phyloP scores from a whole-genome alignment of 1,139 yeast species.

The Debaryomyces udenii region DNA sequence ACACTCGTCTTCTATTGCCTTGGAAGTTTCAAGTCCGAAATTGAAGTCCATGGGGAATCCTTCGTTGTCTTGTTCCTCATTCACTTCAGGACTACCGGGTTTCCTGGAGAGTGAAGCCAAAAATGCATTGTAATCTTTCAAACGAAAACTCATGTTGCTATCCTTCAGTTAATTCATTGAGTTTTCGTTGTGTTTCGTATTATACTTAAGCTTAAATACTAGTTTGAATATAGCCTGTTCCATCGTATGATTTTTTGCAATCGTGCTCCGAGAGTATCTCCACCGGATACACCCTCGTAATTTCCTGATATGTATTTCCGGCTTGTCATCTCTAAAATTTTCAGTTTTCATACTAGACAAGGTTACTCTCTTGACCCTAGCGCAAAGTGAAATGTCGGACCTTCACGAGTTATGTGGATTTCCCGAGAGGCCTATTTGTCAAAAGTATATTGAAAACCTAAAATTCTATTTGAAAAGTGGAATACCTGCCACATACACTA shows the following conservation, averaged over 20 bases:
- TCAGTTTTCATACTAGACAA: not conserved
- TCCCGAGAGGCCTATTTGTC: slow-evolving; percentile 55
- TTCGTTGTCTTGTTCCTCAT: slow-evolving; percentile 3
- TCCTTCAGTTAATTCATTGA: no score
- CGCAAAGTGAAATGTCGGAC: slow-evolving; percentile 53
- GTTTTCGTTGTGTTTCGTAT: no score
- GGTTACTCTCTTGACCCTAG: not conserved
- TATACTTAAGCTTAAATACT: not conserved
- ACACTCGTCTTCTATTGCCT: not conserved
- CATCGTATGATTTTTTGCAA: slow-evolving; percentile 14
- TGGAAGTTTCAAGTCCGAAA: slow-evolving; percentile 27
- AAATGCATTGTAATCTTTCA: slow-evolving; percentile 38
- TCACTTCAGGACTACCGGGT: slow-evolving; percentile 6
- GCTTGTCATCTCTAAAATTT: slow-evolving; percentile 9
- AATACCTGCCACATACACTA: slow-evolving; percentile 79
- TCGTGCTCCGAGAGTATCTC: not conserved
- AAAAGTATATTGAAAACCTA: slow-evolving; percentile 48
- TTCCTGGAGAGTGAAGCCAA: slow-evolving; percentile 33
- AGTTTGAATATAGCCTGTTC: not conserved
- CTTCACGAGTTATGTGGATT: slow-evolving; percentile 70
- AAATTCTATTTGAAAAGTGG: slow-evolving; percentile 56
- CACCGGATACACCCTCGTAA: not conserved
- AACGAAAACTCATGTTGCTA: slow-evolving; percentile 29
- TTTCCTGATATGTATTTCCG: not conserved
- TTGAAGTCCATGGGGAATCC: slow-evolving; percentile 35